Evolutionary conservation across 1,139 yeast genomes (phyloP).

Genomic region (Zygotorulaspora mrakii): DNA sequence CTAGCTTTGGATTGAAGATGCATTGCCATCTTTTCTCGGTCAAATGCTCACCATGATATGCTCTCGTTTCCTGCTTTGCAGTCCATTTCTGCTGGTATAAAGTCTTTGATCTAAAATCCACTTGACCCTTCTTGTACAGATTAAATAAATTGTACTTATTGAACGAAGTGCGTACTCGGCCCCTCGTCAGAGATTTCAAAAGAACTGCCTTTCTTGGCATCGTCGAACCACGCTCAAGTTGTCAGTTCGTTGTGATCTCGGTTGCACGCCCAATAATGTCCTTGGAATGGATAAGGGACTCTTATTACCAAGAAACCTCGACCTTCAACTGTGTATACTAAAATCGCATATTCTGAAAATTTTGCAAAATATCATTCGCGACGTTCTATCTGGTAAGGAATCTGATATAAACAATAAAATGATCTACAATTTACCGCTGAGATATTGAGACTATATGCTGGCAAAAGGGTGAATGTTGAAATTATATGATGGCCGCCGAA

Average conservation of each 20-base stretch:
- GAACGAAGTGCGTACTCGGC: constrained; percentile 85
- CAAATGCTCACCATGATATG: constrained; percentile 92
- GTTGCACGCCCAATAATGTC: background rate
- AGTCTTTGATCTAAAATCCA: constrained; percentile 53
- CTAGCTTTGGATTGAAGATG: constrained; percentile 65
- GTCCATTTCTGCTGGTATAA: constrained; percentile 88
- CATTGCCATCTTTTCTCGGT: constrained; percentile 80
- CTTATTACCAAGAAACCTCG: no score
- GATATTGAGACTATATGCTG: background rate
- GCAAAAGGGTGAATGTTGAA: background rate
- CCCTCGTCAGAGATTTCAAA: constrained; percentile 59
- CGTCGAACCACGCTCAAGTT: background rate
- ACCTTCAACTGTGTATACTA: no score
- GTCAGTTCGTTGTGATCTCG: constrained; percentile 2
- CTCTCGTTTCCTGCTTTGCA: constrained; percentile 87
- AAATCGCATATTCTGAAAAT: constrained; percentile 4
- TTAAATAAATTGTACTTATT: constrained; percentile 90
- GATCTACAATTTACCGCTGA: background rate
- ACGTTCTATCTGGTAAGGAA: constrained; percentile 1
- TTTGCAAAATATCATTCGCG: constrained; percentile 5
- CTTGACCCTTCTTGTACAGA: constrained; percentile 62
- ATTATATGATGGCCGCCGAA: constrained; percentile 31
- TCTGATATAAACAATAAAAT: background rate
- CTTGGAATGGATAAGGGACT: no score
- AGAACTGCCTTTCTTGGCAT: constrained; percentile 65